A percentile compares a stretch with the other conserved stretches of the same genome.
Conservation (phyloP, 2,329 filamentous ascomycete genomes). For the Biscogniauxia sp. region DNA sequence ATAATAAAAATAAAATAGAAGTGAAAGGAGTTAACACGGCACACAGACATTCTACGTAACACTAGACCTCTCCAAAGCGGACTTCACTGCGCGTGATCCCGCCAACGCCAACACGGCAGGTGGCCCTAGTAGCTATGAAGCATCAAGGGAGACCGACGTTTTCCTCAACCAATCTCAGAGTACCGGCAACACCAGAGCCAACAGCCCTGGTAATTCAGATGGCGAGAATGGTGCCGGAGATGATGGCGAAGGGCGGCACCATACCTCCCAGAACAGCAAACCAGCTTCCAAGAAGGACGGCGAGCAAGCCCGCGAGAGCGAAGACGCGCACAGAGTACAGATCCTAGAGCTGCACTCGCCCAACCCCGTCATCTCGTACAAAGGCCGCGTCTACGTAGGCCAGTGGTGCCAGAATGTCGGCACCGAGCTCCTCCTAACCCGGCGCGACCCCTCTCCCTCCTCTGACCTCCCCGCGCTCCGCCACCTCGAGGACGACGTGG, state of each 20-base stretch:
- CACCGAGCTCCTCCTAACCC: constrained; percentile 74
- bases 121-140: constrained; percentile 46
- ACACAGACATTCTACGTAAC: constrained; percentile 62
- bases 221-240: constrained; percentile 25
- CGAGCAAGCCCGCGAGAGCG: constrained; percentile 14
- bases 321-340: constrained; percentile 56
- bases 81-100: constrained; percentile 49
- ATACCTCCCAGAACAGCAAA: background rate
- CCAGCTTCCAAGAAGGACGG: background rate
- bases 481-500: constrained; percentile 57
- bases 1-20: no score
- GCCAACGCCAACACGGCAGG: constrained; percentile 32
- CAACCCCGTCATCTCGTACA: constrained; percentile 77
- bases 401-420: constrained; percentile 81
- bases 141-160: constrained; percentile 34
- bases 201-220: constrained; percentile 16
- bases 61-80: constrained; percentile 60
- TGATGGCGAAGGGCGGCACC: constrained; percentile 10
- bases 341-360: constrained; percentile 77
- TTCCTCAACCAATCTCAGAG: constrained; percentile 22
- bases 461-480: constrained; percentile 45
- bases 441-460: constrained; percentile 38
- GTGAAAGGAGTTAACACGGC: no score
- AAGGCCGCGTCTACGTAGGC: constrained; percentile 74
- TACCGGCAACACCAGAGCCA: constrained; percentile 8